Evolutionary conservation across 2,329 filamentous ascomycete genomes (phyloP).

Genomic region (Cladophialophora chaetospira): DNA sequence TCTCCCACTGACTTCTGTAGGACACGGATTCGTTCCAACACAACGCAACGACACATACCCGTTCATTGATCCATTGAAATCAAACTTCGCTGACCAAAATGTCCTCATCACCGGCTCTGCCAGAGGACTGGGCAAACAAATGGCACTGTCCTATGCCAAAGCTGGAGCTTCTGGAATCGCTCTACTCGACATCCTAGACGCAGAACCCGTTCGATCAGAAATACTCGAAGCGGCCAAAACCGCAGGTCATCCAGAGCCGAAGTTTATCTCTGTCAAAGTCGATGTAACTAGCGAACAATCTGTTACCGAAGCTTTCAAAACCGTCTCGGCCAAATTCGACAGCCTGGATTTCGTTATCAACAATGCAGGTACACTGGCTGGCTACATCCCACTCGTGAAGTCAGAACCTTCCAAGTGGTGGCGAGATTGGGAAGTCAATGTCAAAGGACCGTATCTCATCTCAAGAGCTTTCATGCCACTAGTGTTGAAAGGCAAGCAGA

Average conservation of each 20-base stretch:
- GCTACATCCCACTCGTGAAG: slow-evolving; percentile 35
- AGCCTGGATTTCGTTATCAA: slow-evolving; percentile 33
- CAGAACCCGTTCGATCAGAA: slow-evolving; percentile 41
- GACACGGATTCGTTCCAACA: slow-evolving; percentile 18
- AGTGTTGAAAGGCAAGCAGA: slow-evolving; percentile 34
- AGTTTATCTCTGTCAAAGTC: slow-evolving; percentile 47
- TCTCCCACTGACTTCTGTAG: not conserved
- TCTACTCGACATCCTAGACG: slow-evolving; percentile 54
- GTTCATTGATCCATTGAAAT: slow-evolving; percentile 46
- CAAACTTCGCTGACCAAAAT: slow-evolving; percentile 37
- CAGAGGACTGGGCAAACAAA: slow-evolving; percentile 40
- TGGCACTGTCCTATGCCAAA: slow-evolving; percentile 37
- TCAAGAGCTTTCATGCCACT: slow-evolving; percentile 36
- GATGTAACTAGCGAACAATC: slow-evolving; percentile 46
- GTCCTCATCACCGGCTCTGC: slow-evolving; percentile 43
- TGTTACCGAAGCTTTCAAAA: slow-evolving; percentile 40
- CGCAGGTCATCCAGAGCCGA: slow-evolving; percentile 41
- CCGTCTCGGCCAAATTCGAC: slow-evolving; percentile 38
- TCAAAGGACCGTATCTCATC: slow-evolving; percentile 46
- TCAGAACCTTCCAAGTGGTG: slow-evolving; percentile 46
- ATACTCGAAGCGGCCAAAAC: slow-evolving; percentile 42
- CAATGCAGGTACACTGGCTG: slow-evolving; percentile 28
- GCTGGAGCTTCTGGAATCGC: slow-evolving; percentile 51
- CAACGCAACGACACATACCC: slow-evolving; percentile 56
- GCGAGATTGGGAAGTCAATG: slow-evolving; percentile 53